These are phyloP conservation scores for Mycogone perniciosa DNA, from an alignment of 2,329 filamentous ascomycete genomes.

Conservation along the genomic window DNA sequence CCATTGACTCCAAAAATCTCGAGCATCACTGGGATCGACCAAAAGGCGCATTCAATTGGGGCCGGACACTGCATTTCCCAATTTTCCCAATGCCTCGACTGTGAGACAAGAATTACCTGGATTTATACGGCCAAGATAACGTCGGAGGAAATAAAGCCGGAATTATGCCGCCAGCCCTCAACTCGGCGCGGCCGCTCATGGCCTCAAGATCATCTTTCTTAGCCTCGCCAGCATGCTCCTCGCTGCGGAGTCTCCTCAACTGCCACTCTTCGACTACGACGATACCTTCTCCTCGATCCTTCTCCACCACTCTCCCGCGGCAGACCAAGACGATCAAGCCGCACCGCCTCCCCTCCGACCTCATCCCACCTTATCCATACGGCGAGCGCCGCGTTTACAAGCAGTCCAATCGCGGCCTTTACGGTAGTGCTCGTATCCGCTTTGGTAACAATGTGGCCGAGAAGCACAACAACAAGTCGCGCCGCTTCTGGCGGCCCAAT, in stretches of 20 bases:
- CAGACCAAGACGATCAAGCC: conserved; percentile 37
- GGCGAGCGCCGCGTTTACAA: conserved; percentile 67
- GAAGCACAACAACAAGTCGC: conserved; percentile 61
- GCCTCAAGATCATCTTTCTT: conserved; percentile 11
- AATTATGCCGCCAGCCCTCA: conserved; percentile 2
- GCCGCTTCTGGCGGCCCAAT: conserved; percentile 70
- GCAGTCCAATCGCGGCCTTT: conserved; percentile 71
- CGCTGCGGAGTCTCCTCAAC: not conserved
- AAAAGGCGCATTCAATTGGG: conserved; percentile 13
- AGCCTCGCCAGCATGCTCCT: conserved; percentile 9
- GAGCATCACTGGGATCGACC: no score
- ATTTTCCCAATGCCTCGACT: not conserved
- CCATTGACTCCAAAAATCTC: not conserved
- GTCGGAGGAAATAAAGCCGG: not conserved
- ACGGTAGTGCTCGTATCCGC: conserved; percentile 63
- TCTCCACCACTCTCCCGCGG: conserved; percentile 32
- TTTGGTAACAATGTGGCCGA: conserved; percentile 76
- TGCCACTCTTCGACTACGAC: not conserved
- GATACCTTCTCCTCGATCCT: conserved; percentile 18
- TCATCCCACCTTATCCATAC: conserved; percentile 66
- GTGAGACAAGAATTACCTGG: no score
- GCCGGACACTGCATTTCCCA: conserved; percentile 16
- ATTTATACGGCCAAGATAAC: not conserved
- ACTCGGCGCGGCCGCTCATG: conserved; percentile 8
- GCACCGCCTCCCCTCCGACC: conserved; percentile 39